phyloP scores from a whole-genome alignment of 495 filamentous ascomycete genomes.

The Bombardia bombarda region DNA sequence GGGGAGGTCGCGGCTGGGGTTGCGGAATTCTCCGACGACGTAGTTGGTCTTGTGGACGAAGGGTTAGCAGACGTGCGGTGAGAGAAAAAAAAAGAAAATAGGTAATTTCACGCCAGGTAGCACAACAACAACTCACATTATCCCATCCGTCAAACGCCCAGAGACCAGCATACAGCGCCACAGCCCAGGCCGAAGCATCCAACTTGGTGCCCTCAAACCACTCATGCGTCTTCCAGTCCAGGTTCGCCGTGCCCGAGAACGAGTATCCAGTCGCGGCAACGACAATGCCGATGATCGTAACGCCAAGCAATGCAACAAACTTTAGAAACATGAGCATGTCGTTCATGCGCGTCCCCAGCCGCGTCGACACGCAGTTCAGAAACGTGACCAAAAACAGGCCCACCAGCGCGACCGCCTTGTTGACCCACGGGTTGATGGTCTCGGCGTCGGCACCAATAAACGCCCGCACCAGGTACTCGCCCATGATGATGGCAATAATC shows the following conservation, averaged over 20 bases:
- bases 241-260: conserved; percentile 62
- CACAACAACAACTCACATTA: conserved; percentile 77
- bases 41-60: conserved; percentile 69
- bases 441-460: conserved; percentile 73
- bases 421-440: conserved; percentile 73
- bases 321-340: conserved; percentile 96
- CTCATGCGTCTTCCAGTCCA: conserved; percentile 75
- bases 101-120: too few species aligned
- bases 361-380: conserved; percentile 85
- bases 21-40: conserved; percentile 91
- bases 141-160: conserved; percentile 99
- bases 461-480: conserved; percentile 88
- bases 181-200: conserved; percentile 76
- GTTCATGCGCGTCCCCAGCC: conserved; percentile 72
- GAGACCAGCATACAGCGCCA: conserved; percentile 88
- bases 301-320: conserved; percentile 78
- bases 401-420: conserved; percentile 76
- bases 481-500: conserved; percentile 96
- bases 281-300: conserved; percentile 82
- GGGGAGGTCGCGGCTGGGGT: conserved; percentile 82
- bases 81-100: neutral
- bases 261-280: conserved; percentile 83
- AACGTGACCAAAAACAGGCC: conserved; percentile 70
- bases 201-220: conserved; percentile 87
- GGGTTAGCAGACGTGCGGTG: conserved; percentile 3